These are phyloP conservation scores for Mycena epipterygia DNA, from an alignment of 768 basidiomycete species.

Conservation along the genomic window DNA sequence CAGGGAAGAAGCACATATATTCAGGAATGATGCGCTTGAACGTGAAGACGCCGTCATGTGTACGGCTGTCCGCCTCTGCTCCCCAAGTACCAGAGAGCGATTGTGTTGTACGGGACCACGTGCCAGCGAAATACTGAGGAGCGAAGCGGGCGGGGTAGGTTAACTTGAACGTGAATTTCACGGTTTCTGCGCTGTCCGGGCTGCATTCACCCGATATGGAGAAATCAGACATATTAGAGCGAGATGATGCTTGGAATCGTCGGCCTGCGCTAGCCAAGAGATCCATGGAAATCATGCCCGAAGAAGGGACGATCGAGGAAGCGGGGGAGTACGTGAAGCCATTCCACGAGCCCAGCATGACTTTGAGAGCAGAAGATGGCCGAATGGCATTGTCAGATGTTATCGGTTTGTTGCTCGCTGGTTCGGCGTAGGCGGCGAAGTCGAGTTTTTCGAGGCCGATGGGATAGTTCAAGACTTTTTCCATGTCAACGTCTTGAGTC, in stretches of 20 bases:
- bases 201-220: conserved; percentile 33
- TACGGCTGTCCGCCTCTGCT: conserved; percentile 31
- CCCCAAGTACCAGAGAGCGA: conserved; percentile 46
- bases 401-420: background rate
- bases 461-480: conserved; percentile 41
- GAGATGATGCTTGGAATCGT: conserved; percentile 24
- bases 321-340: conserved; percentile 35
- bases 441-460: conserved; percentile 34
- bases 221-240: conserved; percentile 27
- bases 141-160: conserved; percentile 40
- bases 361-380: conserved; percentile 21
- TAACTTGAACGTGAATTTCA: conserved; percentile 39
- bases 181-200: conserved; percentile 15
- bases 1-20: conserved; percentile 43
- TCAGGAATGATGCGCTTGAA: conserved; percentile 45
- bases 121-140: conserved; percentile 40
- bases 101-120: conserved; percentile 32
- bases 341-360: conserved; percentile 41
- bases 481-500: conserved; percentile 32
- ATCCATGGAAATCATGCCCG: conserved; percentile 27
- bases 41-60: conserved; percentile 41
- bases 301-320: conserved; percentile 18
- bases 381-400: background rate
- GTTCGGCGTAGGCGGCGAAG: conserved; percentile 36
- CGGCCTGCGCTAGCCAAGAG: conserved; percentile 4